Evolutionary conservation across 2,329 filamentous ascomycete species (phyloP).

Genomic region (Colletotrichum viniferum): DNA sequence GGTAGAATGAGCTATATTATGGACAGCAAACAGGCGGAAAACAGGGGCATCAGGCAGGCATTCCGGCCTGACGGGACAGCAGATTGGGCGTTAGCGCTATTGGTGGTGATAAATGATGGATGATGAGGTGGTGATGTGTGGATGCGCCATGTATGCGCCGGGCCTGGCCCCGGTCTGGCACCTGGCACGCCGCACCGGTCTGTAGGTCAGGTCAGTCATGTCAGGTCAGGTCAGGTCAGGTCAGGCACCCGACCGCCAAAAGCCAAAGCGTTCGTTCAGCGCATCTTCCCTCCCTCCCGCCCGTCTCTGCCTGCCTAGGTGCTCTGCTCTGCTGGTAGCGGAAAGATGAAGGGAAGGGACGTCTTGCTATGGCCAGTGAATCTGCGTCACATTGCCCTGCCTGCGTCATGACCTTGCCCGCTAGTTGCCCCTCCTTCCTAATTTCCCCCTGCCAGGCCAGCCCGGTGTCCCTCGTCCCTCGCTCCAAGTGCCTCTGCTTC

Average conservation of each 20-base stretch:
- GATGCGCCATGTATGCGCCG: not conserved
- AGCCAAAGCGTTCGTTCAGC: not conserved
- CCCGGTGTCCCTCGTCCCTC: conserved; percentile 20
- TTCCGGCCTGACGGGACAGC: not conserved
- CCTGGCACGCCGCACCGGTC: not conserved
- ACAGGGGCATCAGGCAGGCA: not conserved
- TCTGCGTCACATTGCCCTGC: conserved; percentile 18
- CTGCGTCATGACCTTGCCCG: conserved; percentile 21
- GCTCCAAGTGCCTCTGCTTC: conserved; percentile 25
- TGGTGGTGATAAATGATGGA: conserved; percentile 11
- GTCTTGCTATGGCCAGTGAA: not conserved
- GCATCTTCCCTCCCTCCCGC: not conserved
- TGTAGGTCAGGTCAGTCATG: not conserved
- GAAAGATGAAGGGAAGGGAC: not conserved
- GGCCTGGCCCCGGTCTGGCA: not conserved
- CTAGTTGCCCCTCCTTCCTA: conserved; percentile 23
- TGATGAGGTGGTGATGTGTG: conserved; percentile 18
- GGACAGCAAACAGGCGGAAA: not conserved
- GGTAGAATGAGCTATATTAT: not conserved
- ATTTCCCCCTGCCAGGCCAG: conserved; percentile 20
- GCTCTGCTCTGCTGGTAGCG: not conserved
- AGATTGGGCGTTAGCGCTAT: not conserved
- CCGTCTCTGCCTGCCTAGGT: not conserved
- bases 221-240: not conserved
- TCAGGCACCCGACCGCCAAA: not conserved